These are phyloP conservation scores for Trichoderma pleuroti DNA, from an alignment of 2,329 filamentous ascomycete genomes.

Conservation along the genomic window DNA sequence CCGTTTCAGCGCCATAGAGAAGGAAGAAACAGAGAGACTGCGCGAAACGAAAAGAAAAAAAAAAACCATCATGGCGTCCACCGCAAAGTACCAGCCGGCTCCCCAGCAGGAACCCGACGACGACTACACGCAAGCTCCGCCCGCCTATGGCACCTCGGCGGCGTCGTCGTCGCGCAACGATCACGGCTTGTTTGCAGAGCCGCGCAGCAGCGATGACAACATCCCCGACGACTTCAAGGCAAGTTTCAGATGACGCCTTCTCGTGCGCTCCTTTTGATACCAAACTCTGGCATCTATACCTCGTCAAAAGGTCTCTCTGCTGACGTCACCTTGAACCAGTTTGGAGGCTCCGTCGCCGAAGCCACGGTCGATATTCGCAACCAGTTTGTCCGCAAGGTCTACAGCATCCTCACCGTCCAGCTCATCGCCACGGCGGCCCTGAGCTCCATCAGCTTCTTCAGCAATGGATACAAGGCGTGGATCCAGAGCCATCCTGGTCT, in stretches of 20 bases:
- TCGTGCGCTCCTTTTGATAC: neutral
- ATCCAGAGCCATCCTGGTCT: slow-evolving; percentile 80
- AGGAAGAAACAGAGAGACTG: neutral
- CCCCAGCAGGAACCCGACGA: slow-evolving; percentile 84
- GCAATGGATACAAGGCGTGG: slow-evolving; percentile 72
- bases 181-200: slow-evolving; percentile 60
- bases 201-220: slow-evolving; percentile 82
- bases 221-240: slow-evolving; percentile 97
- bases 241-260: neutral
- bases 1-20: neutral
- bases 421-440: slow-evolving; percentile 79
- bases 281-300: neutral
- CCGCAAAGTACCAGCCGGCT: slow-evolving; percentile 77
- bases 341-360: slow-evolving; percentile 88
- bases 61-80: slow-evolving; percentile 60
- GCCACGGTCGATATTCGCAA: slow-evolving; percentile 93
- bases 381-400: slow-evolving; percentile 96
- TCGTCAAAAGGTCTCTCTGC: neutral
- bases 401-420: slow-evolving; percentile 94
- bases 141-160: slow-evolving; percentile 61
- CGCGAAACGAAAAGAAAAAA: too few relatives aligned
- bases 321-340: slow-evolving; percentile 47
- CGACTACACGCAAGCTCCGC: slow-evolving; percentile 76
- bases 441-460: slow-evolving; percentile 84
- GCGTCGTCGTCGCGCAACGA: slow-evolving; percentile 55